phyloP scores from a whole-genome alignment of 768 basidiomycete genomes.

The Dendrothele bispora region DNA sequence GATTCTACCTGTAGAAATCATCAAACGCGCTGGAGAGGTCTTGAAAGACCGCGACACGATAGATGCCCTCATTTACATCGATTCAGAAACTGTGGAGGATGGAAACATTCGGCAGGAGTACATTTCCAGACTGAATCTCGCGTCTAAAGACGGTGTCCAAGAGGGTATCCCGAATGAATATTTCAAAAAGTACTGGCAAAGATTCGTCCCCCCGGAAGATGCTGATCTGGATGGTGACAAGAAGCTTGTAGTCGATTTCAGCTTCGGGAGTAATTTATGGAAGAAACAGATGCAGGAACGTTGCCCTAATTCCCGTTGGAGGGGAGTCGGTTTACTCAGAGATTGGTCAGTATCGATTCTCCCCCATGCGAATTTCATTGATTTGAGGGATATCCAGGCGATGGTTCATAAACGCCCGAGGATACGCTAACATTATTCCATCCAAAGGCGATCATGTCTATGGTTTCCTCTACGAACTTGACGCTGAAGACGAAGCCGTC shows the following conservation, averaged over 20 bases:
- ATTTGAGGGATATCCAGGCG: slow-evolving; percentile 31
- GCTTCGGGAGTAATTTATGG: too few species aligned
- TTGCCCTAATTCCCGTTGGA: too few species aligned
- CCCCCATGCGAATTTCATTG: neutral
- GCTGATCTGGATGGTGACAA: too few species aligned
- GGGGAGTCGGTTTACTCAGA: too few species aligned
- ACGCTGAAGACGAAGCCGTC: slow-evolving; percentile 34
- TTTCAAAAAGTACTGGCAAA: slow-evolving; percentile 42
- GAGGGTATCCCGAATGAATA: slow-evolving; percentile 41
- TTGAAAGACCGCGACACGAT: slow-evolving; percentile 10
- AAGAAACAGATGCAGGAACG: too few species aligned
- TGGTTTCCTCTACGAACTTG: slow-evolving; percentile 43
- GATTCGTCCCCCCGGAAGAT: too few species aligned
- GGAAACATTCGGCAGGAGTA: slow-evolving; percentile 41
- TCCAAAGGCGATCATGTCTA: slow-evolving; percentile 42
- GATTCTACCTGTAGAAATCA: slow-evolving; percentile 26
- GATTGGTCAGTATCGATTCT: neutral
- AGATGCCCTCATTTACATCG: slow-evolving; percentile 41
- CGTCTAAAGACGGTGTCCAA: slow-evolving; percentile 38
- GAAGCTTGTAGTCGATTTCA: too few species aligned
- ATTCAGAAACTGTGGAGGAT: slow-evolving; percentile 29
- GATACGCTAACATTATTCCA: slow-evolving; percentile 45
- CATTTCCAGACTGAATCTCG: slow-evolving; percentile 45
- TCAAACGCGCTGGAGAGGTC: slow-evolving; percentile 4
- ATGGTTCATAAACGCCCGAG: slow-evolving; percentile 45